Conservation (phyloP, 257 asterid genomes). For the Parsonsia alboflavescens region DNA sequence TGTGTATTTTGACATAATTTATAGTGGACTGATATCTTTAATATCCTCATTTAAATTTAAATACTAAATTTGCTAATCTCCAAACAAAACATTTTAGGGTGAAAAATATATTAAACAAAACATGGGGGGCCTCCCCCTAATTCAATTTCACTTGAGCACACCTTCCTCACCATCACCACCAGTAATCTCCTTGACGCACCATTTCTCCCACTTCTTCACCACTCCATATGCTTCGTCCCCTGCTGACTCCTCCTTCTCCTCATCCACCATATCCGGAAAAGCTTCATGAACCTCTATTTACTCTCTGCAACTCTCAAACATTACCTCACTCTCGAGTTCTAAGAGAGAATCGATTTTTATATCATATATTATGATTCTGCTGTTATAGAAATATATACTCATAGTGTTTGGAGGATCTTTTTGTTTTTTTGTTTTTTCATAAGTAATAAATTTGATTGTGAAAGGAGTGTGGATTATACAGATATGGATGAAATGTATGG, state of each 20-base stretch:
- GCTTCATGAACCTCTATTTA: background rate
- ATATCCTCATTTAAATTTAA: too few species aligned
- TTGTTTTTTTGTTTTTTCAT: background rate
- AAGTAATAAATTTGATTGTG: background rate
- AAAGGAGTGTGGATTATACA: background rate
- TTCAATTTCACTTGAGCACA: background rate
- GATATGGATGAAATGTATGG: conserved; percentile 41
- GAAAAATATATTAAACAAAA: background rate
- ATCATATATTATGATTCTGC: background rate
- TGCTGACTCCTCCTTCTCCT: conserved; percentile 9
- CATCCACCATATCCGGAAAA: background rate
- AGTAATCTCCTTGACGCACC: conserved; percentile 13
- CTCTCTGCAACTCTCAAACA: conserved; percentile 1
- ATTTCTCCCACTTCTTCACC: conserved; percentile 6
- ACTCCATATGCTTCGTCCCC: conserved; percentile 4
- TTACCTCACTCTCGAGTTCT: background rate
- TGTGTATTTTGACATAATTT: too few species aligned
- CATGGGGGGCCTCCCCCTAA: conserved; percentile 20
- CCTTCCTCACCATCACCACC: conserved; percentile 16
- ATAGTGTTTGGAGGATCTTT: background rate
- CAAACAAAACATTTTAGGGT: background rate
- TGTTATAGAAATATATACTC: background rate
- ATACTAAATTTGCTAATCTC: too few species aligned
- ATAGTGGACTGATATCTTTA: too few species aligned
- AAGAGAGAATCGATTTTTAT: background rate